phyloP scores from a whole-genome alignment of 345 rosid species.

The Syzygium oleosum region DNA sequence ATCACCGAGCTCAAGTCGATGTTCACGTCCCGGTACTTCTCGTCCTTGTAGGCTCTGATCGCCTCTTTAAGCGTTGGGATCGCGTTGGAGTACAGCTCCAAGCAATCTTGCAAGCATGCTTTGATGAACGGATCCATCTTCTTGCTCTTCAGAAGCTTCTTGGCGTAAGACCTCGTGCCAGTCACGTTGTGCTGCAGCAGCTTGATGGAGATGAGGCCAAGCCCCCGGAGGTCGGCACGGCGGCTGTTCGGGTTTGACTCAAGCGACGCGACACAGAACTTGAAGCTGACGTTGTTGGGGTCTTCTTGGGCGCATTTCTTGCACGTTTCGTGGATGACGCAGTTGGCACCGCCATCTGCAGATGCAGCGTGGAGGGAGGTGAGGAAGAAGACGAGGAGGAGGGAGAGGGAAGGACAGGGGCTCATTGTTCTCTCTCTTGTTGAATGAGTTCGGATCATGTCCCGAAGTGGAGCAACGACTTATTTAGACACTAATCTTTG shows the following conservation, averaged over 20 bases:
- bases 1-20: constrained; percentile 31
- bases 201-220: constrained; percentile 40
- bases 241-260: constrained; percentile 19
- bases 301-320: constrained; percentile 27
- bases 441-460: not conserved
- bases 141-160: constrained; percentile 21
- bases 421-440: not conserved
- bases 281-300: constrained; percentile 42
- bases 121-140: constrained; percentile 14
- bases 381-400: not conserved
- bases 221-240: constrained; percentile 18
- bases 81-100: constrained; percentile 44
- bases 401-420: not conserved
- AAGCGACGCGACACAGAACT: constrained; percentile 42
- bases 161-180: constrained; percentile 12
- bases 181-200: constrained; percentile 30
- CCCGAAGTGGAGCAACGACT: not conserved
- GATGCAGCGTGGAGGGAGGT: not conserved
- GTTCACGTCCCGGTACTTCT: constrained; percentile 25
- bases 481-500: not conserved
- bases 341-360: not conserved
- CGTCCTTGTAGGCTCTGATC: constrained; percentile 20
- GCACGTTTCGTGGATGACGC: constrained; percentile 24
- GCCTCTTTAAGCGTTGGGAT: constrained; percentile 21
- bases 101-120: constrained; percentile 38